Evolutionary conservation across 1,284 basidiomycete genomes (phyloP).

Genomic region (Ustilago cynodontis): DNA sequence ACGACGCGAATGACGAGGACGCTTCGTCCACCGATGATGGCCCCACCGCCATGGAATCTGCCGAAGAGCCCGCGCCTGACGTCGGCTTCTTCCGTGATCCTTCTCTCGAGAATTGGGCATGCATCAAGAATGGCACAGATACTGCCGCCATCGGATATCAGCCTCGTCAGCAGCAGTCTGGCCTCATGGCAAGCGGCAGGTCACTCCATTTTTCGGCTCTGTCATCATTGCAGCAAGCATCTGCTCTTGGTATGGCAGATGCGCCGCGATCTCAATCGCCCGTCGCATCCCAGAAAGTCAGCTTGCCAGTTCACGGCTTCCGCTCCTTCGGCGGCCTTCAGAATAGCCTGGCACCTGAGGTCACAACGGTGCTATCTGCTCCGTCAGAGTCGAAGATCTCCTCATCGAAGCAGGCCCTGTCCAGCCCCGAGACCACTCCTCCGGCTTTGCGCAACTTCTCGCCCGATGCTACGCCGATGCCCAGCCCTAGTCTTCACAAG

Average conservation of each 20-base stretch:
- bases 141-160: slow-evolving; percentile 40
- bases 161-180: slow-evolving; percentile 46
- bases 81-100: slow-evolving; percentile 41
- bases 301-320: slow-evolving; percentile 58
- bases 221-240: slow-evolving; percentile 38
- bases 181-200: slow-evolving; percentile 49
- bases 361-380: slow-evolving; percentile 11
- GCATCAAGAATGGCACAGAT: slow-evolving; percentile 57
- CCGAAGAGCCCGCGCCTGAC: slow-evolving; percentile 44
- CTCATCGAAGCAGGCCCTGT: neutral
- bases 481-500: slow-evolving; percentile 56
- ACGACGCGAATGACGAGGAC: slow-evolving; percentile 36
- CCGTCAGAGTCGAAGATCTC: neutral
- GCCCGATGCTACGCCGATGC: slow-evolving; percentile 61
- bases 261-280: slow-evolving; percentile 11
- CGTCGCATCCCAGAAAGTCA: slow-evolving; percentile 35
- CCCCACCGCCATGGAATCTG: slow-evolving; percentile 11
- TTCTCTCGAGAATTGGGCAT: slow-evolving; percentile 51
- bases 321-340: slow-evolving; percentile 60
- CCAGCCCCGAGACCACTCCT: slow-evolving; percentile 27
- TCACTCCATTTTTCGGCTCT: slow-evolving; percentile 52
- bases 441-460: slow-evolving; percentile 35
- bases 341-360: slow-evolving; percentile 30
- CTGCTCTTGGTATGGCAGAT: slow-evolving; percentile 18
- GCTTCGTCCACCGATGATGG: slow-evolving; percentile 30